A percentile compares a stretch with the other conserved stretches of the same genome.
Evolutionary conservation across 305 asterid genomes (phyloP).

Genomic region (Fraxinus platypoda): DNA sequence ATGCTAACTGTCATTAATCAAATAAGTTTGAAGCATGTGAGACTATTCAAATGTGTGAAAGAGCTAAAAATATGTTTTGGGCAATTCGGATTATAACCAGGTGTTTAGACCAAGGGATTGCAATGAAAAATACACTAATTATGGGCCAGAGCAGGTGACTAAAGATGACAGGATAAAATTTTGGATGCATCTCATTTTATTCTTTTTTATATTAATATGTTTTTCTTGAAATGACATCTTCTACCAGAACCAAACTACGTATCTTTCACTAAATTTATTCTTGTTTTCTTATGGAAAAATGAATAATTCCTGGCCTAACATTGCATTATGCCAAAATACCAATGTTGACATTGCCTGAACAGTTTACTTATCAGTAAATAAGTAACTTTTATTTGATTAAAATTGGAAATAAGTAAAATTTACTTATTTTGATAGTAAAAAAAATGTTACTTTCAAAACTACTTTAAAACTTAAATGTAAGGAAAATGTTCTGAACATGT

Average conservation of each 20-base stretch:
- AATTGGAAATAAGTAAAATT: too few species aligned
- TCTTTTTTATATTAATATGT: background rate
- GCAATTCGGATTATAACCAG: background rate
- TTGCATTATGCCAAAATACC: background rate
- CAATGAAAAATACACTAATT: background rate
- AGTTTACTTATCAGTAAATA: too few species aligned
- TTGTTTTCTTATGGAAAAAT: background rate
- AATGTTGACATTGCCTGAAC: background rate
- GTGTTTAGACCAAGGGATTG: background rate
- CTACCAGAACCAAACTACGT: background rate
- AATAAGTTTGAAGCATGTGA: background rate
- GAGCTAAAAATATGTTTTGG: background rate
- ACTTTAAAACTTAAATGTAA: too few species aligned
- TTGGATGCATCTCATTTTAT: background rate
- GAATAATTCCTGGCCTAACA: background rate
- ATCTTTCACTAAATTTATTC: background rate
- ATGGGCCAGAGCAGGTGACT: background rate
- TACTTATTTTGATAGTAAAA: too few species aligned
- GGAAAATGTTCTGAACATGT: too few species aligned
- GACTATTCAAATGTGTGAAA: background rate
- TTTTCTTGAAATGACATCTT: background rate
- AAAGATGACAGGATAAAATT: background rate
- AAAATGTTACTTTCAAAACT: too few species aligned
- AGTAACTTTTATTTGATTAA: too few species aligned
- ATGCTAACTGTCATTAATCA: background rate